Percentiles rank a stretch among this genome's conserved stretches.
These are phyloP conservation scores for Zygoascus bituminiphila DNA, from an alignment of 805 yeast genomes.

Conservation along the genomic window DNA sequence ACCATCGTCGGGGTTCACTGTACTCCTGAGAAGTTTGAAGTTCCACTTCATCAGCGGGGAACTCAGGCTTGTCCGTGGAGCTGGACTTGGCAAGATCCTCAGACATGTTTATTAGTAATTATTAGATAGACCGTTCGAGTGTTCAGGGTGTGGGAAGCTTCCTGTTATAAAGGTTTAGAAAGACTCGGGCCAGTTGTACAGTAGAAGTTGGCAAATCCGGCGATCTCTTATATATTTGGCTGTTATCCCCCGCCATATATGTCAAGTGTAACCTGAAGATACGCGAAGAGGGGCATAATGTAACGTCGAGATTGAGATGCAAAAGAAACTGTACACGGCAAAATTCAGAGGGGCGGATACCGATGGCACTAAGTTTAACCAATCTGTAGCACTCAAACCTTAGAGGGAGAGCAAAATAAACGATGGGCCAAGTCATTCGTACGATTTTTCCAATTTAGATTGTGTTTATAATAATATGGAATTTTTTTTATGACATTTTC, in stretches of 20 bases:
- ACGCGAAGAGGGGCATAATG: background rate
- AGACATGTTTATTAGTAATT: background rate
- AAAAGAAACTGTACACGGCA: background rate
- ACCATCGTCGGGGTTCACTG: constrained; percentile 15
- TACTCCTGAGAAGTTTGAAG: background rate
- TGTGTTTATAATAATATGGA: too few species aligned
- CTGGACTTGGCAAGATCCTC: background rate
- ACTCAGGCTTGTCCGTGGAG: background rate
- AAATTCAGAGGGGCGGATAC: background rate
- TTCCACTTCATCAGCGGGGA: background rate
- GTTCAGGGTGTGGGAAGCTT: too few species aligned
- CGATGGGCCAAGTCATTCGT: too few species aligned
- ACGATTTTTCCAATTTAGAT: too few species aligned
- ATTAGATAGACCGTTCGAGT: background rate
- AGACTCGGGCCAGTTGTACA: too few species aligned
- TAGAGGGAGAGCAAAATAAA: too few species aligned
- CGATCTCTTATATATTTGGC: background rate
- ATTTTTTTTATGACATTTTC: too few species aligned
- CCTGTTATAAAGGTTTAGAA: background rate
- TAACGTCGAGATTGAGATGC: background rate
- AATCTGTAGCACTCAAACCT: too few species aligned
- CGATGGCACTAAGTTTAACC: too few species aligned
- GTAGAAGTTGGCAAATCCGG: too few species aligned
- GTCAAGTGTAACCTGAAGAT: background rate
- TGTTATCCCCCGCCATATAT: background rate